Base-by-base conservation (phyloP, 163 green algal species). In the Chlorella variabilis region DNA sequence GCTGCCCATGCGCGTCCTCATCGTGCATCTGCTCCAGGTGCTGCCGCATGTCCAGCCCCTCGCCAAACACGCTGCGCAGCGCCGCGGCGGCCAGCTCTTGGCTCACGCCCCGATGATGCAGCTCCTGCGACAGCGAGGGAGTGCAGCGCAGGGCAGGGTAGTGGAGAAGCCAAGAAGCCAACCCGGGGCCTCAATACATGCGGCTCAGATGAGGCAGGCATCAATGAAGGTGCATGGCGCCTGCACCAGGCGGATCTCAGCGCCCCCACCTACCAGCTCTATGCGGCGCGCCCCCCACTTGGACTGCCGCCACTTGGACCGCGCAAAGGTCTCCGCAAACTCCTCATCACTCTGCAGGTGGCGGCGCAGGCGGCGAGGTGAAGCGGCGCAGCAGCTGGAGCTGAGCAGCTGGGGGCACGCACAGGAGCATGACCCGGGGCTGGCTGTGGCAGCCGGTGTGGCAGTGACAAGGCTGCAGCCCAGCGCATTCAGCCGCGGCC, bases 241-340 rank as follows among this genome's bases (percentile, higher is more conserved):
- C n/a, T n/a, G n/a, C n/a, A n/a, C n/a, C n/a, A n/a, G n/a, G n/a
- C n/a, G n/a, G n/a, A n/a, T n/a, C n/a, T n/a, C n/a, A n/a, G n/a
- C n/a, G n/a, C n/a, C n/a, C 38, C 66, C 39, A 51, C 25, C 25
- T 17, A 82, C 84, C 42, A 23, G 7, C 31, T 67, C 34, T 33
- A 93, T 89, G 33, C 82, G 83, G n/a, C 74, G 83, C 7, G 89
- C 77, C 2, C 81, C 86, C 89, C 89, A 93, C 39, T 84, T 79
- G 41, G 77, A 81, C 68, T 91, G 84, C 36, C 88, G 73, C 89
- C 89, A 93, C 76, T 92, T 92, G 39, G 86, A 90, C 1, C 88
- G 73, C 34, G 81, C 86, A 83, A 87, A 93, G 3, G 86, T 58
- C 51, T 88, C 86, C 4, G 88, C 89, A 84, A 86, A 92, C 63